Conservation (phyloP, 2,329 filamentous ascomycete genomes). For the Stemphylium beticola region DNA sequence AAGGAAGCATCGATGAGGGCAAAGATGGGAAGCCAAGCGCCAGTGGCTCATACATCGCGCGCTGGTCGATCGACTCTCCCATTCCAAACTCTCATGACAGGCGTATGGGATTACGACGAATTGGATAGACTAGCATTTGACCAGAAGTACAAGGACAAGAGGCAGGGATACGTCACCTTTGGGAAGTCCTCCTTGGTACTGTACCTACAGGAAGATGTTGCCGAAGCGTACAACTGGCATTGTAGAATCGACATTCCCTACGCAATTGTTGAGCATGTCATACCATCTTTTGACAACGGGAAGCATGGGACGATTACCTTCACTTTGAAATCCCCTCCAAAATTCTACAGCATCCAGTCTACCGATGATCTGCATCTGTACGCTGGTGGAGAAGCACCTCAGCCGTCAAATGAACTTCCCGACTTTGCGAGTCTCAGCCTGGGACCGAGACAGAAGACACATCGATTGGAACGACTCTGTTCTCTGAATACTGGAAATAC, state of each 20-base stretch:
- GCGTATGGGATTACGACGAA: slow-evolving; percentile 52
- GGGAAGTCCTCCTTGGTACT: slow-evolving; percentile 39
- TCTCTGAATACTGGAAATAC: slow-evolving; percentile 47
- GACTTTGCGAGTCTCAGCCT: slow-evolving; percentile 11
- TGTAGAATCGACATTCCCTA: slow-evolving; percentile 53
- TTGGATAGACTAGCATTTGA: slow-evolving; percentile 47
- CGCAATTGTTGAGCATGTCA: slow-evolving; percentile 49
- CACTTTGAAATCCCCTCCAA: slow-evolving; percentile 49
- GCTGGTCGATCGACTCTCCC: slow-evolving; percentile 29
- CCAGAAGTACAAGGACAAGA: slow-evolving; percentile 50
- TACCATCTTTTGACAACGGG: slow-evolving; percentile 30
- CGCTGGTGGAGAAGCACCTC: slow-evolving; percentile 12
- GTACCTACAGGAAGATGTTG: slow-evolving; percentile 18
- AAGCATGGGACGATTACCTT: slow-evolving; percentile 41
- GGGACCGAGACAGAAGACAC: background rate
- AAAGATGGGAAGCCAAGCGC: slow-evolving; percentile 12
- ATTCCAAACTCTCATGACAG: slow-evolving; percentile 41
- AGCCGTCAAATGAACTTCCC: background rate
- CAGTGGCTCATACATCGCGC: slow-evolving; percentile 6
- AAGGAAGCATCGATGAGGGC: slow-evolving; percentile 30
- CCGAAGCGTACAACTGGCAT: slow-evolving; percentile 22
- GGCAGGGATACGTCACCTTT: slow-evolving; percentile 49
- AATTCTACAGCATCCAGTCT: slow-evolving; percentile 41
- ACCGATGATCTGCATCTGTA: slow-evolving; percentile 30
- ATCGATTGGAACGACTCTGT: slow-evolving; percentile 40